These are phyloP conservation scores for Millerozyma acaciae DNA, from an alignment of 805 yeast genomes.

Conservation along the genomic window DNA sequence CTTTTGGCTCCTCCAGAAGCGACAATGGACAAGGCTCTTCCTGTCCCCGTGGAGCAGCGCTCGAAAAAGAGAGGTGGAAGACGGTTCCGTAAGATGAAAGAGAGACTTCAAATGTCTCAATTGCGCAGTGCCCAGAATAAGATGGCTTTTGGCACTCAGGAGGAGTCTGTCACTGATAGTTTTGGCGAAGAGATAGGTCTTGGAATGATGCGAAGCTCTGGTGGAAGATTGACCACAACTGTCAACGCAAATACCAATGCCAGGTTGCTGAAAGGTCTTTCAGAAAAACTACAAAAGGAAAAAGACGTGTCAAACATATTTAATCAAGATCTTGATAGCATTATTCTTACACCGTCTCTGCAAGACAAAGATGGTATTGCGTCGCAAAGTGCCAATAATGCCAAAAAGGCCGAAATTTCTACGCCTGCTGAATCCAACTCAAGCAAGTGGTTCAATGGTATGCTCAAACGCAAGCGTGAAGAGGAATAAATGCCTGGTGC, in stretches of 20 bases:
- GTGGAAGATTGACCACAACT: constrained; percentile 23
- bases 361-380: not conserved
- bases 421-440: constrained; percentile 1
- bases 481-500: not conserved
- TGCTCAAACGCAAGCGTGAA: constrained; percentile 9
- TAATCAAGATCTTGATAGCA: constrained; percentile 13
- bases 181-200: constrained; percentile 81
- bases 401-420: not conserved
- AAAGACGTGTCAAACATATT: constrained; percentile 4
- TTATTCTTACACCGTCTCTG: constrained; percentile 8
- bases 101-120: constrained; percentile 77
- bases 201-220: constrained; percentile 55
- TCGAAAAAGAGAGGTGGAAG: constrained; percentile 87
- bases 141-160: constrained; percentile 76
- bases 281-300: constrained; percentile 35
- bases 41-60: constrained; percentile 69
- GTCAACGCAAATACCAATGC: constrained; percentile 50
- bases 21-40: constrained; percentile 56
- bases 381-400: constrained; percentile 2
- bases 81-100: constrained; percentile 73
- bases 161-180: constrained; percentile 55
- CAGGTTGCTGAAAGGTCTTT: constrained; percentile 60
- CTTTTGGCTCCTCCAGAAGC: constrained; percentile 74
- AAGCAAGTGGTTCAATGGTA: constrained; percentile 21
- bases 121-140: constrained; percentile 78